Base-by-base conservation (phyloP, 2,329 filamentous ascomycete genomes). In the Rugonectria rugulosa region DNA sequence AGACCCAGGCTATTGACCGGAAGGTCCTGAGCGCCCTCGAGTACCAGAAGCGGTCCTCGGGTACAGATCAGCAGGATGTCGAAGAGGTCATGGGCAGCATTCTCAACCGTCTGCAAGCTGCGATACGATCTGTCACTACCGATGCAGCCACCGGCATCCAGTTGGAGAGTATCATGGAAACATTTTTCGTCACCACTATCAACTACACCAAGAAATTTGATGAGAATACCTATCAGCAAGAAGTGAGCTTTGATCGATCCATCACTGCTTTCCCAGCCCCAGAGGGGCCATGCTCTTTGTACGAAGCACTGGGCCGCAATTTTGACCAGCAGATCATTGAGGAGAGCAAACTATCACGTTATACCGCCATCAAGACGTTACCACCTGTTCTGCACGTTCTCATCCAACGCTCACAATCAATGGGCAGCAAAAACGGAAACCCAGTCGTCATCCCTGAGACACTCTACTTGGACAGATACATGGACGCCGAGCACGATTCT, bases 81-180 rank as follows among this genome's bases (percentile, higher is more conserved):
- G 92, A 92, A 11, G 95, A 99, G 73, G 94, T 97, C 40, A 93
- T 97, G 77, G 92, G 92, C 55, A 95, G 94, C 67, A 90, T 97
- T 21, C 85, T 97, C 55, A 92, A 94, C 68, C 89, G 95, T 45
- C 80, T 97, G n/a, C 90, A 95, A 67, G 92, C 91, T 47, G 93
- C 94, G 3, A 93, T 98, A 68, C 87, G 83, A 53, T 84, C 91
- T 6, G 82, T 82, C n/a, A 83, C 82, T 4, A 85, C 91, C 56
- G 72, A 77, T 53, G 75, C 81, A 6, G 83, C 72, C 24, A 78
- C 87, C 38, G 89, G 89, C 3, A 89, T 96, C 61, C 94, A 97
- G 72, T 76, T 87, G 17, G 95, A 98, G 70, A 81, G 86, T 53
- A 86, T 97, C 59, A 92, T 92, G 73, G 79, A 90, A 70, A 83